Conservation (phyloP, 768 basidiomycete genomes). For the Collybiopsis confluens region DNA sequence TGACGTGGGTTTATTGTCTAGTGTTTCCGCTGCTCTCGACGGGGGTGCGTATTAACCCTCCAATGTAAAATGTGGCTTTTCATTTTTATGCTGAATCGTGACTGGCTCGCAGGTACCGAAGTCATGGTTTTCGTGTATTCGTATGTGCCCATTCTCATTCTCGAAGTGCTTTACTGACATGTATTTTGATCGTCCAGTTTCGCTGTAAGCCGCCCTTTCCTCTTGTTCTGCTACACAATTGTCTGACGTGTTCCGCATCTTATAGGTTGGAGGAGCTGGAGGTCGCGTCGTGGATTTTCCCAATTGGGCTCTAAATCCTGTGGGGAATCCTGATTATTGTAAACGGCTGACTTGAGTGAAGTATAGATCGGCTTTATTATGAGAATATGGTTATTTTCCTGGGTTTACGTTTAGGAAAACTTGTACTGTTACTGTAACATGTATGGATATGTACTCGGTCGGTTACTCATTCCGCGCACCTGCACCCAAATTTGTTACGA, state of each 20-base stretch:
- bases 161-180: no score
- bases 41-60: slow-evolving; percentile 10
- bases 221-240: not conserved
- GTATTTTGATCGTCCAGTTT: slow-evolving; percentile 1
- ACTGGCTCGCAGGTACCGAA: slow-evolving; percentile 11
- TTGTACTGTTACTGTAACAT: no score
- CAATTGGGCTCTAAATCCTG: slow-evolving; percentile 29
- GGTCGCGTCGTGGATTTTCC: slow-evolving; percentile 33
- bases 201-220: not conserved
- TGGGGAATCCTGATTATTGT: slow-evolving; percentile 21
- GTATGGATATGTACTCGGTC: no score
- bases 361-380: no score
- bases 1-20: not conserved
- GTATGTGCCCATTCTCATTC: slow-evolving; percentile 27
- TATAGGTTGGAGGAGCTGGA: slow-evolving; percentile 35
- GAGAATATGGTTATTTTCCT: no score
- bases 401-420: no score
- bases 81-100: not conserved
- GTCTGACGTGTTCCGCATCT: not conserved
- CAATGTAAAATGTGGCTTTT: no score
- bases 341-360: slow-evolving; percentile 18
- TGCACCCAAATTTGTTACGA: no score
- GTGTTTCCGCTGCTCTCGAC: slow-evolving; percentile 13
- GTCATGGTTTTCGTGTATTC: slow-evolving; percentile 40
- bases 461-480: no score